phyloP scores from a whole-genome alignment of 129 eudicot genomes.

The Helianthus tuberosus region DNA sequence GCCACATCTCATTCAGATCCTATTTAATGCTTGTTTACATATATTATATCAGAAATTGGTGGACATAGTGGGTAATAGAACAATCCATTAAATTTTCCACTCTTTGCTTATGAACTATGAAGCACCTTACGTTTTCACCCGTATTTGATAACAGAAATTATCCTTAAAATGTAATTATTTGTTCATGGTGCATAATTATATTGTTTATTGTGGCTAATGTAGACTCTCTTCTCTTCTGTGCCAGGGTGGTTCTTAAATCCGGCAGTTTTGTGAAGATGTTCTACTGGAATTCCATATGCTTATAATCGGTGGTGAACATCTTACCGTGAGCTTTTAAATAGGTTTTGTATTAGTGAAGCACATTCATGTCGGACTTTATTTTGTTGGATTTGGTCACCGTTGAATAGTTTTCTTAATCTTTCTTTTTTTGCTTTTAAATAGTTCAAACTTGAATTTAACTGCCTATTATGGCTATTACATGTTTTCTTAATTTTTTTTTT shows the following conservation, averaged over 20 bases:
- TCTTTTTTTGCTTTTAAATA: not conserved
- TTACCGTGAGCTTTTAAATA: slow-evolving; percentile 7
- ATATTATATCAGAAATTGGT: not conserved
- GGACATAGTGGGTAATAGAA: not conserved
- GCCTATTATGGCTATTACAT: slow-evolving; percentile 19
- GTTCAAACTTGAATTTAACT: slow-evolving; percentile 26
- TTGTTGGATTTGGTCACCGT: slow-evolving; percentile 24
- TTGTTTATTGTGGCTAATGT: not conserved
- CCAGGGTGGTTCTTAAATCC: slow-evolving; percentile 20
- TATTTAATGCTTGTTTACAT: not conserved
- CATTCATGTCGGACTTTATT: slow-evolving; percentile 17
- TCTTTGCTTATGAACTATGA: not conserved
- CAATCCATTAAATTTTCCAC: not conserved
- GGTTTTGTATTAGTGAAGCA: slow-evolving; percentile 26
- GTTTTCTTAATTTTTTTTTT: not conserved
- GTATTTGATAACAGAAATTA: not conserved
- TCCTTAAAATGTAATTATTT: not conserved
- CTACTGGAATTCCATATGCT: slow-evolving; percentile 17
- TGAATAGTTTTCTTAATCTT: slow-evolving; percentile 26
- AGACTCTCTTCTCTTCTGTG: slow-evolving; percentile 3
- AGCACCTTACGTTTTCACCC: not conserved
- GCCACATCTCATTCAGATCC: not conserved
- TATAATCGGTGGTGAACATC: slow-evolving; percentile 15
- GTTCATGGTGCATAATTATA: not conserved
- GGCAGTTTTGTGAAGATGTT: slow-evolving; percentile 19